Percentiles rank a stretch among this genome's conserved stretches.
Evolutionary conservation across 2,329 filamentous ascomycete genomes (phyloP).

Genomic region (Trichoderma lentiforme): DNA sequence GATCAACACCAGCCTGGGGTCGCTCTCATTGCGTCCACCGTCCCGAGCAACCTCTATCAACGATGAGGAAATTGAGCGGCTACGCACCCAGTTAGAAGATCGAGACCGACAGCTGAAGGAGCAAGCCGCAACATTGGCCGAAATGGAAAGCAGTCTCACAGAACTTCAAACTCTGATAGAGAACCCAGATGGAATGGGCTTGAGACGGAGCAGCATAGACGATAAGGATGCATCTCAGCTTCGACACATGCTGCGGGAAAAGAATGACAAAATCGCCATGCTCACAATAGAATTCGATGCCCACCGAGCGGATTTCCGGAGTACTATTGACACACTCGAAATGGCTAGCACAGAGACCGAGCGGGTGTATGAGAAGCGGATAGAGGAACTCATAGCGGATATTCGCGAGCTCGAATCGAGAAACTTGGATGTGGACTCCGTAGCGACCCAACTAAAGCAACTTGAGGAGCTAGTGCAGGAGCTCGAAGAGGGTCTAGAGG

Average conservation of each 20-base stretch:
- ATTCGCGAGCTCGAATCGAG: slow-evolving; percentile 77
- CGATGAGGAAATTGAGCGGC: slow-evolving; percentile 69
- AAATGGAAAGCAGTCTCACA: slow-evolving; percentile 86
- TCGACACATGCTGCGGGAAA: slow-evolving; percentile 80
- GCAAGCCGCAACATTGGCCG: slow-evolving; percentile 74
- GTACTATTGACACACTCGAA: slow-evolving; percentile 94
- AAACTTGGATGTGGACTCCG: slow-evolving; percentile 84
- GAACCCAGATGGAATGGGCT: slow-evolving; percentile 43
- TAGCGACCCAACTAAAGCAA: slow-evolving; percentile 88
- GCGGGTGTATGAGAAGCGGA: slow-evolving; percentile 90
- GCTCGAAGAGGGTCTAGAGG: slow-evolving; percentile 92
- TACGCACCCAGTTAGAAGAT: slow-evolving; percentile 74
- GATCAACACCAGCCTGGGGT: slow-evolving; percentile 53
- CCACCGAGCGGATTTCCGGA: slow-evolving; percentile 91
- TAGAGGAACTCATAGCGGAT: slow-evolving; percentile 81
- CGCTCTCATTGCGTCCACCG: slow-evolving; percentile 52
- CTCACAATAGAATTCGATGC: slow-evolving; percentile 92
- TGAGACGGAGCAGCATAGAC: slow-evolving; percentile 50
- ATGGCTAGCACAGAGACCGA: slow-evolving; percentile 94
- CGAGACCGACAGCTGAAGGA: slow-evolving; percentile 85
- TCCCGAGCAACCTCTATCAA: slow-evolving; percentile 53
- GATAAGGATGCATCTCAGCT: slow-evolving; percentile 75
- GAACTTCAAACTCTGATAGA: slow-evolving; percentile 71
- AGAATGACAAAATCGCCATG: slow-evolving; percentile 93
- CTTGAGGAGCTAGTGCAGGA: slow-evolving; percentile 95